Evolutionary conservation across 345 rosid species (phyloP).

Genomic region (Citrus trifoliata): DNA sequence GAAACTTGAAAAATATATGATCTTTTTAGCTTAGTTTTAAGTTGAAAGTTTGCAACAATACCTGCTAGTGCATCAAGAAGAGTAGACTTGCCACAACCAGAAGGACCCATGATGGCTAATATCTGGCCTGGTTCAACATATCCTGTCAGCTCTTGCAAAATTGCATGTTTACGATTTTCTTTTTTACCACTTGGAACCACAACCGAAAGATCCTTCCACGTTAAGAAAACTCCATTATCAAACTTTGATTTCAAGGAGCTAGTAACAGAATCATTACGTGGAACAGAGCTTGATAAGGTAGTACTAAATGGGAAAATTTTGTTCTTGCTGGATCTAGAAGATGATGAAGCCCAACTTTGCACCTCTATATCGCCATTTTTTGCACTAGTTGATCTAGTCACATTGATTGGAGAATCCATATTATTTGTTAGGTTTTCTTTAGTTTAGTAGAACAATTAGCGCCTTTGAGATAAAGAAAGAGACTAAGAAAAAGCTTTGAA

Average conservation of each 20-base stretch:
- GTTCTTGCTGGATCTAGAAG: background rate
- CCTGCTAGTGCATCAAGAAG: constrained; percentile 53
- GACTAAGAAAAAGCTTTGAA: too few species aligned
- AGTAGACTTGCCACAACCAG: constrained; percentile 53
- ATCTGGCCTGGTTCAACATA: constrained; percentile 40
- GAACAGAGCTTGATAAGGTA: background rate
- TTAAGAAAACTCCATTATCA: constrained; percentile 21
- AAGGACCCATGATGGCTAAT: constrained; percentile 56
- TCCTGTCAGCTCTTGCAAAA: constrained; percentile 34
- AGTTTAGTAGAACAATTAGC: too few species aligned
- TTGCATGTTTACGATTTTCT: constrained; percentile 10
- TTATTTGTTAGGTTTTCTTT: too few species aligned
- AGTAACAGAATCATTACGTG: background rate
- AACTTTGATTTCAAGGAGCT: background rate
- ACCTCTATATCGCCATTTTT: background rate
- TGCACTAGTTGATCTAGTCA: too few species aligned
- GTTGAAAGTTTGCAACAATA: constrained; percentile 12
- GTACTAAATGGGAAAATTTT: constrained; percentile 8
- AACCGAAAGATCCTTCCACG: constrained; percentile 45
- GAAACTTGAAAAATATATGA: background rate
- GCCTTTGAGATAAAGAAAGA: too few species aligned
- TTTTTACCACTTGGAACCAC: constrained; percentile 15
- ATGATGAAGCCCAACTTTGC: background rate
- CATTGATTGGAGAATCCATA: too few species aligned
- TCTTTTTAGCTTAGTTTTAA: too few species aligned